Evolutionary conservation across 228 moss, liverwort and hornwort species (phyloP), one percentile per base, ranked within the genome.

Genomic region (Sphagnum fallax): DNA sequence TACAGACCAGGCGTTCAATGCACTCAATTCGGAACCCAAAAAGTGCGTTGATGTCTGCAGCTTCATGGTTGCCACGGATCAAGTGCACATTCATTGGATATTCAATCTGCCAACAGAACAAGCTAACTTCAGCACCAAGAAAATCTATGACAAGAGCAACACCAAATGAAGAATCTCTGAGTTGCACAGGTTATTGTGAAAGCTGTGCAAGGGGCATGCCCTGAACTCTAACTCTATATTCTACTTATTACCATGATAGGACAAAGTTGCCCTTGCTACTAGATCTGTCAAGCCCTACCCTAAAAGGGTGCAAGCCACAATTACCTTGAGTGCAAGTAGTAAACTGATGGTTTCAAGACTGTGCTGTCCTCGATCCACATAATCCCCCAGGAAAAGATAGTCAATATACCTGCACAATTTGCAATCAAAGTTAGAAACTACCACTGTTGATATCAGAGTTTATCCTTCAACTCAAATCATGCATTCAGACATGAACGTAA

Each of bases 11-110:
- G 71, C 90, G 72, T 60, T 93, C 93, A 63, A 93, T 90, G 49
- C 90, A 93, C 73, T 93, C 93, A 47, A 93, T 90, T 62, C 93
- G 93, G 70, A 93, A 93, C 5, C 93, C 93, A 67, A 93, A 93
- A 6, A 93, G 80, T n/a, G 90, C 93, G 80, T 93, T 93, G 48
- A 93, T 90, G 13, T 93, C 93, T 1, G 90, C 93, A 74, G 93
- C 93, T 58, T 93, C 93, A 67, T 93, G 93, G 66, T 93, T 93
- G 73, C 93, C 93, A 52, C 93, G 73, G 59, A 93, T 93, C 8
- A 93, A 83, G 61, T 90, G 90, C 55, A 93, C 78, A 65, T 90
- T 93, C 14, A 61, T 93, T 48, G 93, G 93, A 59, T 93, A 93
- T 69, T 93, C 93, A 49, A 90, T 74, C 91, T 91, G 81, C 69